phyloP scores from a whole-genome alignment of 139 green algal genomes.

The Volvox reticuliferus region DNA sequence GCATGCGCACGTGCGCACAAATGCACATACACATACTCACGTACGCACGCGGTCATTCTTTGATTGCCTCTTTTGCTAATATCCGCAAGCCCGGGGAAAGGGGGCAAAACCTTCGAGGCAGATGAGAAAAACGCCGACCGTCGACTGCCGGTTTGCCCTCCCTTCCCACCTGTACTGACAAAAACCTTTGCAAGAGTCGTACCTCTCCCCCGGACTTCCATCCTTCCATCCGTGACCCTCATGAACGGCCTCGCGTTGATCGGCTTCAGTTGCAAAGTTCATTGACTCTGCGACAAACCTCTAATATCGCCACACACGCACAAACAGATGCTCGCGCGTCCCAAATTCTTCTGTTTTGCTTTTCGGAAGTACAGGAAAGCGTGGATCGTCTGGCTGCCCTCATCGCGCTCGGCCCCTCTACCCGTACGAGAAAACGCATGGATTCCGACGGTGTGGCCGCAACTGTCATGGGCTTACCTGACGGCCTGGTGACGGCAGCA shows the following conservation, averaged over 20 bases:
- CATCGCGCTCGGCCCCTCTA: neutral
- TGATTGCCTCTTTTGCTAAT: too few species aligned
- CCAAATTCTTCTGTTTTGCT: neutral
- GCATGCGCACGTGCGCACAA: too few species aligned
- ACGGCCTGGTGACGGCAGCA: neutral
- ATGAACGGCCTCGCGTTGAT: neutral
- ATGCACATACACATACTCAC: too few species aligned
- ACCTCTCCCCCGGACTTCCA: neutral
- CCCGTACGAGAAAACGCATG: neutral
- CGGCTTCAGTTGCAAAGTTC: neutral
- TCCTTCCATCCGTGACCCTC: neutral
- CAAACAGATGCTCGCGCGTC: neutral
- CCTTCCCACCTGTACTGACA: neutral
- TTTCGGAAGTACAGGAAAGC: neutral
- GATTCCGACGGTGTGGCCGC: neutral
- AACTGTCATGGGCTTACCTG: neutral
- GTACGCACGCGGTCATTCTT: too few species aligned
- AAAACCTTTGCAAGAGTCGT: neutral
- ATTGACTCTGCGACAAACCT: neutral
- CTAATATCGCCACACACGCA: too few species aligned
- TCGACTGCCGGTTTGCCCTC: neutral
- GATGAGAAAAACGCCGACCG: neutral
- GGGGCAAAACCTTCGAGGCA: neutral
- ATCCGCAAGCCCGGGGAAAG: too few species aligned
- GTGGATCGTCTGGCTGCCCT: constrained; percentile 14